Evolutionary conservation across 2,329 filamentous ascomycete species (phyloP).

Genomic region (Fusarium anguioides): DNA sequence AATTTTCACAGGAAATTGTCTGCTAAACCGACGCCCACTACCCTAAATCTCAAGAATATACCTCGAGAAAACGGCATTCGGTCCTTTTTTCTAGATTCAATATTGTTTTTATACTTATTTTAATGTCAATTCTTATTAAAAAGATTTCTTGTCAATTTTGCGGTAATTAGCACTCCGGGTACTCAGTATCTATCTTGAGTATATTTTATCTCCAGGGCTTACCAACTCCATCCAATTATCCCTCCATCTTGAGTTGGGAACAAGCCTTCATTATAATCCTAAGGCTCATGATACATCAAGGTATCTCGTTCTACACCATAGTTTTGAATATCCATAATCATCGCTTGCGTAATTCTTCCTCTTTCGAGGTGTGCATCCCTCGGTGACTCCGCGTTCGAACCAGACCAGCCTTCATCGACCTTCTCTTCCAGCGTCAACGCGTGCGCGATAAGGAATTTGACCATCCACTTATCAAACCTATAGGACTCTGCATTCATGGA

Average conservation of each 20-base stretch:
- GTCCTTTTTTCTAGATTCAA: too few relatives aligned
- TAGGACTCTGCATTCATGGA: slow-evolving; percentile 46
- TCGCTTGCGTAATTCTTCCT: slow-evolving; percentile 34
- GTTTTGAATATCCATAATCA: slow-evolving; percentile 40
- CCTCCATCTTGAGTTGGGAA: too few relatives aligned
- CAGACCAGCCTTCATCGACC: slow-evolving; percentile 43
- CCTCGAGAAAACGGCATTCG: too few relatives aligned
- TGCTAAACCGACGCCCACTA: not conserved
- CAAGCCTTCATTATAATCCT: too few relatives aligned
- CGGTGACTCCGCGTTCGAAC: not conserved
- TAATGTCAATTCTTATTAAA: too few relatives aligned
- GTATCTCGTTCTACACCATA: not conserved
- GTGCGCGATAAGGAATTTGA: slow-evolving; percentile 56
- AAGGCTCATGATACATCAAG: too few relatives aligned
- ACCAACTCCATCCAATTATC: too few relatives aligned
- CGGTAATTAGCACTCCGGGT: too few relatives aligned
- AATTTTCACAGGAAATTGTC: not conserved
- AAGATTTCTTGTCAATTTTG: too few relatives aligned
- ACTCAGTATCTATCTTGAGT: too few relatives aligned
- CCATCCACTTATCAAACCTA: slow-evolving; percentile 61
- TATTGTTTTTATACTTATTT: too few relatives aligned
- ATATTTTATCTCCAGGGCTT: too few relatives aligned
- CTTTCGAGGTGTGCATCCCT: slow-evolving; percentile 27
- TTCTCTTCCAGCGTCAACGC: slow-evolving; percentile 47
- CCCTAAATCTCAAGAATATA: not conserved